phyloP scores from a whole-genome alignment of 208 protist genomes.

The Trichomonas tenax region DNA sequence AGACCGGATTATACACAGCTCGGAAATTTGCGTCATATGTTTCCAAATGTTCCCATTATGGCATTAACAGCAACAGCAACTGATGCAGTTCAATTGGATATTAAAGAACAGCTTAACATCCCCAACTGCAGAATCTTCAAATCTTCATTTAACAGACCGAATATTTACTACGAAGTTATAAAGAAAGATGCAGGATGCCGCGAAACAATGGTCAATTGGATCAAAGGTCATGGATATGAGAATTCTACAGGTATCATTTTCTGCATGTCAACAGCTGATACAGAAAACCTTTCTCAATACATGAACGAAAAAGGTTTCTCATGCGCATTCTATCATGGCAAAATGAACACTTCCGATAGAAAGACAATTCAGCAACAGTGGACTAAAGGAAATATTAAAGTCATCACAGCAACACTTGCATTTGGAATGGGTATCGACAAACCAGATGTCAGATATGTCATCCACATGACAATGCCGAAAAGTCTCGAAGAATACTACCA shows the following conservation, averaged over 20 bases:
- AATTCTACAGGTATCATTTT: slow-evolving; percentile 30
- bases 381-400: slow-evolving; percentile 27
- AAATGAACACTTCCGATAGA: slow-evolving; percentile 8
- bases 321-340: slow-evolving; percentile 34
- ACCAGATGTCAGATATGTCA: slow-evolving; percentile 44
- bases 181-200: slow-evolving; percentile 8
- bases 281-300: neutral
- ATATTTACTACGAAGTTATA: slow-evolving; percentile 37
- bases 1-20: slow-evolving; percentile 39
- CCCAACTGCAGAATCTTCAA: slow-evolving; percentile 27
- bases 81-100: slow-evolving; percentile 28
- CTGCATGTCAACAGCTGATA: slow-evolving; percentile 32
- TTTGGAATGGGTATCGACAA: slow-evolving; percentile 53
- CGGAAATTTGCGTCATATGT: slow-evolving; percentile 23
- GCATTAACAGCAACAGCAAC: slow-evolving; percentile 51
- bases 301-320: slow-evolving; percentile 15
- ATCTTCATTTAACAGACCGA: slow-evolving; percentile 40
- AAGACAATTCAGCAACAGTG: slow-evolving; percentile 28
- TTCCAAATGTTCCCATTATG: slow-evolving; percentile 43
- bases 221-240: slow-evolving; percentile 19
- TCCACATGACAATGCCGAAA: slow-evolving; percentile 47
- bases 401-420: slow-evolving; percentile 44
- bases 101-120: slow-evolving; percentile 29
- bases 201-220: slow-evolving; percentile 18
- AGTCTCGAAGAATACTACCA: slow-evolving; percentile 44